Percentiles rank a stretch among this genome's conserved stretches.
Evolutionary conservation across 139 green algal genomes (phyloP).

Genomic region (Chlorella sp.): DNA sequence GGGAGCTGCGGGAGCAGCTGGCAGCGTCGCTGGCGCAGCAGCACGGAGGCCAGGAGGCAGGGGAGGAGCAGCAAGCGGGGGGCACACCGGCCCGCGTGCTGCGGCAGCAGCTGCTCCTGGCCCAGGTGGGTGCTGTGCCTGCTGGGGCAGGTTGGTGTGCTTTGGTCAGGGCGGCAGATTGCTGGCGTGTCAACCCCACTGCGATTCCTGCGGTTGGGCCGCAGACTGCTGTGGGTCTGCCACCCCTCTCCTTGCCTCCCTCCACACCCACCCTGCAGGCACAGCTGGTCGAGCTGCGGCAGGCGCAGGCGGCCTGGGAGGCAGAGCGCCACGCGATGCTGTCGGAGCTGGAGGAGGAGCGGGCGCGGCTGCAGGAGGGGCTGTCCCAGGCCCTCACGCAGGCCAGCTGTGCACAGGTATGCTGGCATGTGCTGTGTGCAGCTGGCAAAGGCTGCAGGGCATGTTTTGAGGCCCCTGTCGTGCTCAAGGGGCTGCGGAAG

Average conservation of each 20-base stretch:
- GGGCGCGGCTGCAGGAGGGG: conserved; percentile 12
- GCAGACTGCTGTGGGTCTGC: too few species aligned
- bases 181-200: too few species aligned
- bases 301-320: conserved; percentile 16
- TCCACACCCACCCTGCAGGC: not conserved
- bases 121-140: not conserved
- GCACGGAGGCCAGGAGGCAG: not conserved
- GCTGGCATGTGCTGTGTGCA: not conserved
- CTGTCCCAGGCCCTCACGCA: conserved; percentile 5
- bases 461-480: too few species aligned
- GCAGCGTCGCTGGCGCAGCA: not conserved
- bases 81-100: not conserved
- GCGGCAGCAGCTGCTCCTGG: not conserved
- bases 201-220: too few species aligned
- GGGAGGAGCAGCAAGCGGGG: not conserved
- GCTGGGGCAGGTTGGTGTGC: too few species aligned
- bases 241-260: not conserved
- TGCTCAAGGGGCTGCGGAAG: not conserved
- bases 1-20: conserved; percentile 17
- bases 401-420: conserved; percentile 13
- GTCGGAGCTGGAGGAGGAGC: conserved; percentile 20
- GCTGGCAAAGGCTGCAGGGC: too few species aligned
- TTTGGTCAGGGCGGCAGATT: too few species aligned
- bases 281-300: conserved; percentile 9
- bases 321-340: not conserved